These are phyloP conservation scores for Plantago coronopus DNA, from an alignment of 305 asterid species.

Conservation along the genomic window DNA sequence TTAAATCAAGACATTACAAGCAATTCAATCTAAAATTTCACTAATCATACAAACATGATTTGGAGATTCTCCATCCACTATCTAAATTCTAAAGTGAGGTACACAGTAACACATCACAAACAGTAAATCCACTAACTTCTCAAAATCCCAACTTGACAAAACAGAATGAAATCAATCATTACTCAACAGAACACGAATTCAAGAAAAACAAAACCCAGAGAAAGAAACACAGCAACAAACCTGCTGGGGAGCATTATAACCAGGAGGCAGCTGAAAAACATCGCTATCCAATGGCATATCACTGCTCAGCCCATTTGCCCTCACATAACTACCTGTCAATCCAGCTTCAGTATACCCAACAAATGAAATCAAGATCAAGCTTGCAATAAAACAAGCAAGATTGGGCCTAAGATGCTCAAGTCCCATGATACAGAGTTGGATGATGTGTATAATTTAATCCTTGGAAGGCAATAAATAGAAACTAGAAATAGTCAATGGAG, in stretches of 20 bases:
- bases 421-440: not conserved
- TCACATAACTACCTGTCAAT: slow-evolving; percentile 38
- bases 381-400: not conserved
- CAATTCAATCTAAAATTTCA: no score
- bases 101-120: no score
- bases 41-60: no score
- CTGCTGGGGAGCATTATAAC: slow-evolving; percentile 80
- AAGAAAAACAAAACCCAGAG: not conserved
- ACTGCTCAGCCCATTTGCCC: slow-evolving; percentile 31
- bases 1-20: no score
- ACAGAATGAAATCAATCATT: no score
- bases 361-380: slow-evolving; percentile 16
- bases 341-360: slow-evolving; percentile 40
- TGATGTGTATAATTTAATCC: no score
- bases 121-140: no score
- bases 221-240: slow-evolving; percentile 21
- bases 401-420: not conserved
- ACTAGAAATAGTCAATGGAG: no score
- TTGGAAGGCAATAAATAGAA: no score
- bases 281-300: slow-evolving; percentile 75
- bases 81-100: no score
- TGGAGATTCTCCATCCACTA: no score
- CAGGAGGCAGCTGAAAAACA: slow-evolving; percentile 54
- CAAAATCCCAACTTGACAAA: no score
- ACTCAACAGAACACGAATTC: not conserved